Evolutionary conservation across 2,329 filamentous ascomycete species (phyloP), one percentile per base, ranked within the genome.

Genomic region (Monosporascus sp.): DNA sequence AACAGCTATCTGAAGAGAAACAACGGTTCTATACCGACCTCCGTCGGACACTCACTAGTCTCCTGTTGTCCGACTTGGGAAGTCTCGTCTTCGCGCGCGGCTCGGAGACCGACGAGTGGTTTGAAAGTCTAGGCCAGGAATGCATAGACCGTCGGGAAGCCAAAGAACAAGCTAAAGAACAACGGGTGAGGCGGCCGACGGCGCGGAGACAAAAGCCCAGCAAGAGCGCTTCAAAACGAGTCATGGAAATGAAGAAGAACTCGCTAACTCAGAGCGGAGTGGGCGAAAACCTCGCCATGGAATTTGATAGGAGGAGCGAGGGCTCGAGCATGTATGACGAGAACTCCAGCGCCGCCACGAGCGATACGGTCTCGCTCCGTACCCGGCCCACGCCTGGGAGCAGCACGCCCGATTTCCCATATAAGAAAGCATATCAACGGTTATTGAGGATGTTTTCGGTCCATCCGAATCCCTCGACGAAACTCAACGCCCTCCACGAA

Each of bases 91-190:
- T 95, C 69, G 84, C 86, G n/a, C 83, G 82, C 49, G 94, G 94
- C 3, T 96, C 91, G 43, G 94, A 99, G 73, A 97, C 93, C 1
- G 94, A 97, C 68, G 78, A 78, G 3, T 97, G 93, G 88, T 94
- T 97, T 60, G 78, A 82, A 50, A 81, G 82, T 16, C 69, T 91
- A 7, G 83, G 84, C 3, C 81, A 86, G 60, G 76, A 86, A 58
- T 86, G 83, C 64, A 83, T 86, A 50, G 81, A 86, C 40, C 77
- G 83, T 26, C 82, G 79, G 47, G 80, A 85, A 49, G 76, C 78
- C 3, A 70, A 79, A 35, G 77, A 83, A 55, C 72, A 85, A 48
- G 76, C 78, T 3, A 70, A 79, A 37, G 77, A 83, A 54, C 72
- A 74, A 40, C 74, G 76, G 48, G 73, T 74, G 49, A 66, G 75